Percentiles rank a stretch among this genome's conserved stretches.
These are phyloP conservation scores for Allium cepa DNA, from an alignment of 106 monocot genomes.

Conservation along the genomic window DNA sequence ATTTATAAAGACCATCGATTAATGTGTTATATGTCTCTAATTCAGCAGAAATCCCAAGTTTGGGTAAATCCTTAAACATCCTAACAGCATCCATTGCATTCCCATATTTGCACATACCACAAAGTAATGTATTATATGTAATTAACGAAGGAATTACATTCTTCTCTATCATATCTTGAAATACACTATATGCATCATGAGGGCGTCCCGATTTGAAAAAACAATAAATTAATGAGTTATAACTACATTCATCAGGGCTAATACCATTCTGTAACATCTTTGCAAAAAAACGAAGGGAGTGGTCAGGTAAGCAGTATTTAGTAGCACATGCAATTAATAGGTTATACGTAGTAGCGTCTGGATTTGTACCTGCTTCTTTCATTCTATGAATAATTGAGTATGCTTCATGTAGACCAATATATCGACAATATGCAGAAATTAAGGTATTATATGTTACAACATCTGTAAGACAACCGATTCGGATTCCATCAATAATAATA, in stretches of 20 bases:
- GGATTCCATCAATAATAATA: conserved; percentile 59
- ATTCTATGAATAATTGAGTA: conserved; percentile 40
- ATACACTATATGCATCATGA: conserved; percentile 49
- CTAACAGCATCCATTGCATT: conserved; percentile 42
- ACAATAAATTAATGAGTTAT: conserved; percentile 75
- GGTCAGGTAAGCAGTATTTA: conserved; percentile 14
- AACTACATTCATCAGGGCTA: conserved; percentile 60
- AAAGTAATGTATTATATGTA: conserved; percentile 76
- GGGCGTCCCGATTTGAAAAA: conserved; percentile 62
- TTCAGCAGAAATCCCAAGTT: conserved; percentile 38
- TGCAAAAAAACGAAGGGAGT: conserved; percentile 46
- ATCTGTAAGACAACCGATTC: conserved; percentile 67
- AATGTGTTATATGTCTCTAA: conserved; percentile 70
- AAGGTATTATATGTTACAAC: conserved; percentile 79
- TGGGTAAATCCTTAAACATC: conserved; percentile 48
- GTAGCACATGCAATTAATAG: conserved; percentile 55
- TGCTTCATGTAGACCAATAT: conserved; percentile 40
- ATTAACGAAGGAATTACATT: conserved; percentile 40
- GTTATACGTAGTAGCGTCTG: conserved; percentile 78
- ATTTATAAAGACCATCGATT: conserved; percentile 72
- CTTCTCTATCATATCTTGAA: conserved; percentile 41
- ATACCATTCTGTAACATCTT: conserved; percentile 66
- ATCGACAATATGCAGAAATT: conserved; percentile 49
- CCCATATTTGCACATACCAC: conserved; percentile 71
- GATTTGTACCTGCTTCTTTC: conserved; percentile 51